A percentile compares a stretch with the other conserved stretches of the same genome.
Evolutionary conservation across 345 rosid genomes (phyloP).

Genomic region (Excoecaria agallocha): DNA sequence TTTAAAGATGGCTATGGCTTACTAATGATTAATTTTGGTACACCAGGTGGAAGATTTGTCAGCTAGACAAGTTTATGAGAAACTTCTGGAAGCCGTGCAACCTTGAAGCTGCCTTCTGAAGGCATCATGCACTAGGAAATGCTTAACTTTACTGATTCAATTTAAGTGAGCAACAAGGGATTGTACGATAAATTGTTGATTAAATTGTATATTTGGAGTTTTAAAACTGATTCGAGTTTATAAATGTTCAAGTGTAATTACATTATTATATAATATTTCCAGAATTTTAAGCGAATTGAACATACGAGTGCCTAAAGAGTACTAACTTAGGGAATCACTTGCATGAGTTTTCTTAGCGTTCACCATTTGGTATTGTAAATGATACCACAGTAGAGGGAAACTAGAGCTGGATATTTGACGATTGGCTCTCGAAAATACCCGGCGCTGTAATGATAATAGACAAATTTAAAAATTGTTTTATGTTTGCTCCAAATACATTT

Average conservation of each 20-base stretch:
- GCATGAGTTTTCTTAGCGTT: background rate
- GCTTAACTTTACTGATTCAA: background rate
- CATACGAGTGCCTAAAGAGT: background rate
- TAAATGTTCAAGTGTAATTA: background rate
- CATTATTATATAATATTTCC: background rate
- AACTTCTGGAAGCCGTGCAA: conserved; percentile 85
- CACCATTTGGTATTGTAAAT: background rate
- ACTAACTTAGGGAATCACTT: background rate
- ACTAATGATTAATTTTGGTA: conserved; percentile 19
- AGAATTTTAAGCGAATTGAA: background rate
- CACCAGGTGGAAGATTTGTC: conserved; percentile 88
- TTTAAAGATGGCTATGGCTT: background rate
- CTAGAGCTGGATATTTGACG: background rate
- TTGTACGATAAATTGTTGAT: background rate
- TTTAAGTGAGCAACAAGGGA: no score
- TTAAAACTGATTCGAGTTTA: conserved; percentile 1
- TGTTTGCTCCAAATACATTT: background rate
- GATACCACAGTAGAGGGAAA: background rate
- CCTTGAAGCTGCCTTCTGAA: conserved; percentile 42
- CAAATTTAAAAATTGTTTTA: background rate
- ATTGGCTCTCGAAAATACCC: background rate
- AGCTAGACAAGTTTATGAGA: conserved; percentile 87
- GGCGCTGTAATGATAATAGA: background rate
- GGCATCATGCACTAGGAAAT: background rate
- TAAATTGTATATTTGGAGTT: background rate